These are phyloP conservation scores for Populus tomentosa DNA, from an alignment of 441 rosid species.

Conservation along the genomic window DNA sequence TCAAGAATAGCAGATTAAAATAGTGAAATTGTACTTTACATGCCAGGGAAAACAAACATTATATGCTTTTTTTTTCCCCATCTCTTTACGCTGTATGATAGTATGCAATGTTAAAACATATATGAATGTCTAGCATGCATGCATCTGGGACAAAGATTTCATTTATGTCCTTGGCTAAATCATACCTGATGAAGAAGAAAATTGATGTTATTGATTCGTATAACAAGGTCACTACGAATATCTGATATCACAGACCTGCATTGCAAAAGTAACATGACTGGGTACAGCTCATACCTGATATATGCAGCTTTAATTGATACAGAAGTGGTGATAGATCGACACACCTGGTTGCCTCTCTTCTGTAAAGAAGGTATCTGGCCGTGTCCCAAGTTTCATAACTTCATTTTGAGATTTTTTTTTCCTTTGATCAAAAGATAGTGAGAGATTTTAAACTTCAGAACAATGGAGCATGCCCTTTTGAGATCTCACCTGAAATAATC, in stretches of 20 bases:
- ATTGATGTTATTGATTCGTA: slow-evolving; percentile 55
- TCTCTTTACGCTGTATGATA: background rate
- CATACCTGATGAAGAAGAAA: slow-evolving; percentile 87
- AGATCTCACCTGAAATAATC: slow-evolving; percentile 6
- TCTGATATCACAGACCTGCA: slow-evolving; percentile 78
- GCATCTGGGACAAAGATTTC: background rate
- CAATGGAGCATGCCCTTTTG: slow-evolving; percentile 14
- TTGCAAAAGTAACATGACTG: background rate
- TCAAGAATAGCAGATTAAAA: background rate
- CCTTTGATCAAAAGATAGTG: slow-evolving; percentile 15
- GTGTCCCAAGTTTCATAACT: slow-evolving; percentile 94
- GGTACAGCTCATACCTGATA: background rate
- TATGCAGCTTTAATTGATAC: background rate
- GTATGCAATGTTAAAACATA: background rate
- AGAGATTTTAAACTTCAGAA: slow-evolving; percentile 3
- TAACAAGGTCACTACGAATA: slow-evolving; percentile 56
- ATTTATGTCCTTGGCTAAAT: background rate
- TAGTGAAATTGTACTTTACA: background rate
- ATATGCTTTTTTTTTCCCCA: background rate
- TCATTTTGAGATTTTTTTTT: slow-evolving; percentile 38
- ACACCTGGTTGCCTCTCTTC: slow-evolving; percentile 80
- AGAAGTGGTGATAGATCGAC: background rate
- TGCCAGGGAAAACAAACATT: background rate
- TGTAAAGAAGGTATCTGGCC: slow-evolving; percentile 84
- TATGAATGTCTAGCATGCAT: background rate